A percentile compares a stretch with the other conserved stretches of the same genome.
Conservation (phyloP, 2,329 filamentous ascomycete genomes). For the Penicillium glabrum region DNA sequence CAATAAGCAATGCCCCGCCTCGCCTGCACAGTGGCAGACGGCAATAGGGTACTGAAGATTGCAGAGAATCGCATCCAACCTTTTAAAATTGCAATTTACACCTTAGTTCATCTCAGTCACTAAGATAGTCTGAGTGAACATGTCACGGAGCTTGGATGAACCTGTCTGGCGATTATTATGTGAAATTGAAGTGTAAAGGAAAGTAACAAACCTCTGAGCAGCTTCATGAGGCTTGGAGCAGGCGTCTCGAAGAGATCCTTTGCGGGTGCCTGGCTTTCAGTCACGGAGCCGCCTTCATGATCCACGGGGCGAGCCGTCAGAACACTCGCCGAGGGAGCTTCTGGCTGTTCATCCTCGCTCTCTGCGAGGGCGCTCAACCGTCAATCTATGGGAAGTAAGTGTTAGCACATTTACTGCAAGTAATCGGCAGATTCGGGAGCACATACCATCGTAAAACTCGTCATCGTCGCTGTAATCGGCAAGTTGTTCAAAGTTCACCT, state of each 20-base stretch:
- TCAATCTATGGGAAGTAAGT: conserved; percentile 64
- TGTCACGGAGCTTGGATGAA: conserved; percentile 46
- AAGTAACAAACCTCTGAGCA: conserved; percentile 37
- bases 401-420: conserved; percentile 2
- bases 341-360: conserved; percentile 80
- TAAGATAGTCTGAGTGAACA: conserved; percentile 30
- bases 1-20: conserved; percentile 12
- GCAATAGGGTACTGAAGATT: conserved; percentile 17
- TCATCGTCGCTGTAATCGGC: conserved; percentile 87
- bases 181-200: background rate
- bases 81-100: conserved; percentile 30
- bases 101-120: conserved; percentile 25
- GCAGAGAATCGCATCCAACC: conserved; percentile 29
- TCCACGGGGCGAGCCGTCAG: conserved; percentile 54
- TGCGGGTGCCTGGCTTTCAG: conserved; percentile 33
- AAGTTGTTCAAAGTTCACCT: conserved; percentile 99
- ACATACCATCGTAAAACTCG: conserved; percentile 78
- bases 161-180: conserved; percentile 21
- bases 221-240: conserved; percentile 36
- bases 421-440: background rate
- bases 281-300: conserved; percentile 35
- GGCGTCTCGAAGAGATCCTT: conserved; percentile 29
- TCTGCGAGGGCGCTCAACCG: conserved; percentile 81
- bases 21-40: conserved; percentile 12
- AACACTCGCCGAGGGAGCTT: conserved; percentile 52